A percentile compares a stretch with the other conserved stretches of the same genome.
These are phyloP conservation scores for Clarireedia homoeocarpa DNA, from an alignment of 2,329 filamentous ascomycete genomes.

Conservation along the genomic window DNA sequence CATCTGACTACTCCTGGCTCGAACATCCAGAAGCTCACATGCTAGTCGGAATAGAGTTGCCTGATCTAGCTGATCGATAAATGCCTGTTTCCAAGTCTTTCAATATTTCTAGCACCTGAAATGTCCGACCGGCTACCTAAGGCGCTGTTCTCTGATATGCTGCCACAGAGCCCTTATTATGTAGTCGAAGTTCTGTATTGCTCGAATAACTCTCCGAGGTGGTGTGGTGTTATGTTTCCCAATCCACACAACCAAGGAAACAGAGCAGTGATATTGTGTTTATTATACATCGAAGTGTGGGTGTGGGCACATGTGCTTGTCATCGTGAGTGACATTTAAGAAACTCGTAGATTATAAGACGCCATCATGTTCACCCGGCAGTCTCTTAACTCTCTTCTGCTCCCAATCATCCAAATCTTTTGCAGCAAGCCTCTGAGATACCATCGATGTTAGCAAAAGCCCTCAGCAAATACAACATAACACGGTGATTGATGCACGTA, in stretches of 20 bases:
- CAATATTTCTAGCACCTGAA: background rate
- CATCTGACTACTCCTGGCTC: background rate
- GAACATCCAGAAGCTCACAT: background rate
- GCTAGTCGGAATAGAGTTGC: background rate
- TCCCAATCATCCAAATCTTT: constrained; percentile 96
- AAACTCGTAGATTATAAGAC: constrained; percentile 44
- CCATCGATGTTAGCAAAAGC: constrained; percentile 11
- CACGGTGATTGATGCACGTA: constrained; percentile 37
- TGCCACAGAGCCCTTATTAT: constrained; percentile 1
- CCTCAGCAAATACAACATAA: background rate
- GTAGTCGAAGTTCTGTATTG: background rate
- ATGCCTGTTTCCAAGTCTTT: background rate
- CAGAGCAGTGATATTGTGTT: background rate
- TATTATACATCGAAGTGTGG: background rate
- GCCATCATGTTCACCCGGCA: constrained; percentile 86
- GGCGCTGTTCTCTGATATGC: background rate
- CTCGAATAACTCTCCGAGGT: background rate
- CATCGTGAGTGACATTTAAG: background rate
- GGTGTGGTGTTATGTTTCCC: background rate
- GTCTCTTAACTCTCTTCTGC: constrained; percentile 84
- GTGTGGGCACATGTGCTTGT: background rate
- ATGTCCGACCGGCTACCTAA: constrained; percentile 9
- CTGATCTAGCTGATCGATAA: background rate
- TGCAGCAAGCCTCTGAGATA: constrained; percentile 61
- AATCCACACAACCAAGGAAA: background rate